phyloP scores from a whole-genome alignment of 495 filamentous ascomycete genomes.

The Penicillium argentinense region DNA sequence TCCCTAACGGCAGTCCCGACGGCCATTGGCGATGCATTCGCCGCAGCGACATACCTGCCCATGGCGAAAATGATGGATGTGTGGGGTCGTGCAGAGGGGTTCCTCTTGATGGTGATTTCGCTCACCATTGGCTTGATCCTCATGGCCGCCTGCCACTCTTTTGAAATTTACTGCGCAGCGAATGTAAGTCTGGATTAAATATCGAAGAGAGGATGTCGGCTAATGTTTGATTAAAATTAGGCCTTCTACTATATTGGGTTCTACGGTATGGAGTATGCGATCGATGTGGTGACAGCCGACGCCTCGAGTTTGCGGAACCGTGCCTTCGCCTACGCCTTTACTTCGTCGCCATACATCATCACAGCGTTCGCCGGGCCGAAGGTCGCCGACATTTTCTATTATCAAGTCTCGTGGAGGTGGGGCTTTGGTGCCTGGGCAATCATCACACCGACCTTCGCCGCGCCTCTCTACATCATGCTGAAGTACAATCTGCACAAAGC shows the following conservation, averaged over 20 bases:
- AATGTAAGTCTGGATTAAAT: constrained; percentile 4
- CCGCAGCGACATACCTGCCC: constrained; percentile 59
- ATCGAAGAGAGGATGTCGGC: background rate
- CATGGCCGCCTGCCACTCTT: constrained; percentile 47
- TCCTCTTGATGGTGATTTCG: constrained; percentile 38
- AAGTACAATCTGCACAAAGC: constrained; percentile 53
- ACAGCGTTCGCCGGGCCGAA: constrained; percentile 52
- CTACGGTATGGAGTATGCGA: constrained; percentile 51
- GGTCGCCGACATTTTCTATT: constrained; percentile 42
- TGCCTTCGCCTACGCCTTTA: constrained; percentile 54
- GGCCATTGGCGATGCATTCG: constrained; percentile 44
- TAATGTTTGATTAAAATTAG: constrained; percentile 10
- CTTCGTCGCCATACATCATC: constrained; percentile 57
- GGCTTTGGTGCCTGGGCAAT: constrained; percentile 58
- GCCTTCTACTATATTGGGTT: constrained; percentile 50
- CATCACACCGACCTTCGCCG: constrained; percentile 49
- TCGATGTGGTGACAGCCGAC: constrained; percentile 58
- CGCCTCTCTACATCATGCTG: constrained; percentile 44
- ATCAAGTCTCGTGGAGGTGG: constrained; percentile 54
- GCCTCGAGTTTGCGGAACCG: constrained; percentile 57
- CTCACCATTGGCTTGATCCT: constrained; percentile 41
- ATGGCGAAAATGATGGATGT: constrained; percentile 66
- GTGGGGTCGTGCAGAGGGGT: constrained; percentile 56
- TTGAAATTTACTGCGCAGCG: constrained; percentile 46
- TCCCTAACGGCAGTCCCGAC: constrained; percentile 30